Percentiles rank a stretch among this genome's conserved stretches.
Evolutionary conservation across 306 rosid species (phyloP).

Genomic region (Sesbania bispinosa): DNA sequence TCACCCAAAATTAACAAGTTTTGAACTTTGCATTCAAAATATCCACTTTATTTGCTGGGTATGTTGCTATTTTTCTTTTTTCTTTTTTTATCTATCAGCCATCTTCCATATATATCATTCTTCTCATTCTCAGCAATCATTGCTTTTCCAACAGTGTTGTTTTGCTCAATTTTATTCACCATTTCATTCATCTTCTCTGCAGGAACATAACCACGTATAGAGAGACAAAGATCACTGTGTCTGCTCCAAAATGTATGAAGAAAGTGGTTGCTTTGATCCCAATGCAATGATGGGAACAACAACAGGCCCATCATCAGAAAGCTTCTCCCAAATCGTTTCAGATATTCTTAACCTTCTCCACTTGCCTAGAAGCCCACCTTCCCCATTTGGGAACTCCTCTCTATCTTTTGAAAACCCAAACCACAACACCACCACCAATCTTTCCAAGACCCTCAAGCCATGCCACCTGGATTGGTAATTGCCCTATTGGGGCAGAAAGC

Average conservation of each 20-base stretch:
- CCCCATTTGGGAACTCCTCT: conserved; percentile 42
- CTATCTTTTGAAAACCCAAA: conserved; percentile 43
- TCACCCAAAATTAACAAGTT: neutral
- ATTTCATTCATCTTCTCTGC: neutral
- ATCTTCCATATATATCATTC: too few relatives aligned
- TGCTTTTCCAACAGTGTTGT: neutral
- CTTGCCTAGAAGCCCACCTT: conserved; percentile 45
- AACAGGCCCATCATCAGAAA: neutral
- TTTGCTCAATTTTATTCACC: neutral
- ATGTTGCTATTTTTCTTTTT: neutral
- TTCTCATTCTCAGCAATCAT: neutral
- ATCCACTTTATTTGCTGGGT: neutral
- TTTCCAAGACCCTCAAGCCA: too few relatives aligned
- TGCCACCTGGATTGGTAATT: too few relatives aligned
- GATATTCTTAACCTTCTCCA: conserved; percentile 61
- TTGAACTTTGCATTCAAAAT: neutral
- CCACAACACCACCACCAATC: conserved; percentile 8
- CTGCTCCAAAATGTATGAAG: conserved; percentile 25
- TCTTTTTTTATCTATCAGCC: too few relatives aligned
- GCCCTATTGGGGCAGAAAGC: conserved; percentile 13
- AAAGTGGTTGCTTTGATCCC: conserved; percentile 22
- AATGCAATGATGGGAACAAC: neutral
- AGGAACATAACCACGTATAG: neutral
- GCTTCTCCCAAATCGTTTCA: conserved; percentile 25
- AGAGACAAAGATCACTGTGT: neutral